A percentile compares a stretch with the other conserved stretches of the same genome.
Conservation (phyloP, 805 yeast species). For the Wickerhamiella lipophila region DNA sequence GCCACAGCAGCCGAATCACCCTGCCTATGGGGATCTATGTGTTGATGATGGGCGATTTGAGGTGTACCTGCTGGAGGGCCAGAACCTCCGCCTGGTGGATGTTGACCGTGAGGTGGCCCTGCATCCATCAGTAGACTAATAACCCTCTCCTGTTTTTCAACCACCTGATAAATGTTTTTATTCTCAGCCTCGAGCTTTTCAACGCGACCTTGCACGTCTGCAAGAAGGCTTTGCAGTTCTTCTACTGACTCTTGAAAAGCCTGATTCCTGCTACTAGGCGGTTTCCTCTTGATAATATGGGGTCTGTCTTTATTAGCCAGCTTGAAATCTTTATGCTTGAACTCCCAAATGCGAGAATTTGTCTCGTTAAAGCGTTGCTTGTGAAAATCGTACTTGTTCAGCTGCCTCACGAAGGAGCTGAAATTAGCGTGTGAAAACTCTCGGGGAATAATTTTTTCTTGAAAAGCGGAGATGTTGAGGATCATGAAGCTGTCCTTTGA, state of each 20-base stretch:
- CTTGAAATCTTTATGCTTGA: conserved; percentile 79
- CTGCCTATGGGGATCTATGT: conserved; percentile 32
- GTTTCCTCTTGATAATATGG: conserved; percentile 74
- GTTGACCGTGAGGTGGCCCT: conserved; percentile 21
- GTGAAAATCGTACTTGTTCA: conserved; percentile 95
- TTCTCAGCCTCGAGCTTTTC: conserved; percentile 20
- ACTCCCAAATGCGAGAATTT: conserved; percentile 53
- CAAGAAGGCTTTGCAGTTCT: conserved; percentile 25
- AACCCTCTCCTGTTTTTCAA: conserved; percentile 5
- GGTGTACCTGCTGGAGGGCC: conserved; percentile 14
- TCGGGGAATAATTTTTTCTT: conserved; percentile 51
- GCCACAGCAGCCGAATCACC: conserved; percentile 58
- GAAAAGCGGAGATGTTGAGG: conserved; percentile 37
- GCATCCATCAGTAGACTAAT: not conserved
- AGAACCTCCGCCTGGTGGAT: conserved; percentile 16
- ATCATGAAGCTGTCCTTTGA: conserved; percentile 83
- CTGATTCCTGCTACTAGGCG: conserved; percentile 16
- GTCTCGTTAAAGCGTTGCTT: conserved; percentile 56
- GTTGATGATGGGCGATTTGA: conserved; percentile 8
- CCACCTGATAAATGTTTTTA: not conserved
- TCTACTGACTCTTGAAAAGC: conserved; percentile 22
- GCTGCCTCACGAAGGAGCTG: conserved; percentile 87
- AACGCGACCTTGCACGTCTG: conserved; percentile 20
- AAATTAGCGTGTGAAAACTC: conserved; percentile 93
- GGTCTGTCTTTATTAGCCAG: conserved; percentile 64